Evolutionary conservation across 2,329 filamentous ascomycete genomes (phyloP), one percentile per base, ranked within the genome.

Genomic region (Fusarium sp.): DNA sequence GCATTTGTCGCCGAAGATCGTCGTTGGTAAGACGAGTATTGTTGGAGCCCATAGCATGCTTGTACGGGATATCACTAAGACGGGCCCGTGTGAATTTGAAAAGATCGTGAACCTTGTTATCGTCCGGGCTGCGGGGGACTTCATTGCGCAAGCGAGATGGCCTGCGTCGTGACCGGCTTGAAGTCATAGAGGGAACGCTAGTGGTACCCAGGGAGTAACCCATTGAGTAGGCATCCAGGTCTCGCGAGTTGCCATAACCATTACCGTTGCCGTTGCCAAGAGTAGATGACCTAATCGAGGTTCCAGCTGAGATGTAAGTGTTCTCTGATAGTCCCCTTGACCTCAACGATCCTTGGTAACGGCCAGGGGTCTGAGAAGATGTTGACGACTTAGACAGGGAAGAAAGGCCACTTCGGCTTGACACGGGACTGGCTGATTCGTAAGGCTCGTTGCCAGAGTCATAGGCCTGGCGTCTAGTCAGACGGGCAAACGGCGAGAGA

Each of bases 1-100:
- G 83, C 93, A 99, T 97, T 75, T 97, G 93, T 42, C 85, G 85
- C 43, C 94, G 88, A 40, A 97, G 83, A 66, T 96, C 89, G 67
- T 97, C 90, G 59, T 88, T 89, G 4, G 90, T 91, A 24, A 92
- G 77, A 26, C 83, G 83, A 4, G 80, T 76, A 52, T 86, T 83
- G 64, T 89, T 84, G 12, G 82, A 69, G 1, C 81, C 77, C 12
- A 87, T 83, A 1, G 88, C 86, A 43, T 90, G 87, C 69, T 90
- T 88, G 73, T 96, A 96, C 0, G 91, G 89, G 5, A 97, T 86
- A 64, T 97, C 92, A 60, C 86, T 90, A 7, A 98, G 81, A 13
- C 93, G 87, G 39, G 89, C 89, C 51, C 91, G 88, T 4, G 90
- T 94, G 70, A 89, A 94, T 29, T 93, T 92, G 78, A 98, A 97